Evolutionary conservation across 768 basidiomycete species (phyloP).

Genomic region (Sporobolomyces pararoseus): DNA sequence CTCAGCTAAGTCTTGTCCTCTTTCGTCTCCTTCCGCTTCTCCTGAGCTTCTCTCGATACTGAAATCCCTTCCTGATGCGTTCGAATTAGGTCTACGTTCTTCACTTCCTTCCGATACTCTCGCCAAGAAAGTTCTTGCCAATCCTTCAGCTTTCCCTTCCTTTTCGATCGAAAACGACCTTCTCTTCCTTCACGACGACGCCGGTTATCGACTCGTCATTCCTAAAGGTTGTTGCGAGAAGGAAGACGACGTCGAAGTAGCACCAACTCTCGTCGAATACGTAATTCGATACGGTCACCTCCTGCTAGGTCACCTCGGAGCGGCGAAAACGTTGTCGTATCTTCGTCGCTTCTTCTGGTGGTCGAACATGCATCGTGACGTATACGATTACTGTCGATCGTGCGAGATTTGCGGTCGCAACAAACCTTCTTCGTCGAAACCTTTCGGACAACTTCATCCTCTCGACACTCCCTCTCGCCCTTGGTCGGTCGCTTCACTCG

Average conservation of each 20-base stretch:
- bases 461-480: not conserved
- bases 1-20: not conserved
- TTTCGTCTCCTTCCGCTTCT: not conserved
- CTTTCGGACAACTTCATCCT: constrained; percentile 14
- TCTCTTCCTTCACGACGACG: not conserved
- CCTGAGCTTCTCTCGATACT: not conserved
- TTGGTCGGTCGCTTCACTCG: not conserved
- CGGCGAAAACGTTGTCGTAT: not conserved
- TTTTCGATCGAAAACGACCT: not conserved
- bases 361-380: constrained; percentile 7
- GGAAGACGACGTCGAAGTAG: not conserved
- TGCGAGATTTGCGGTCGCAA: constrained; percentile 21
- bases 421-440: not conserved
- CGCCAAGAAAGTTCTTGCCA: not conserved
- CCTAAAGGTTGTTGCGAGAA: not conserved
- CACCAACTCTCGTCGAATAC: constrained; percentile 1
- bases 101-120: not conserved
- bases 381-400: not conserved
- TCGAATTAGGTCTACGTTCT: not conserved
- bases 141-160: not conserved
- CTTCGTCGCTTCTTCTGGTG: constrained; percentile 16
- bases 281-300: not conserved
- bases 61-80: not conserved
- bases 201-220: not conserved
- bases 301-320: constrained; percentile 5